Percentiles rank a stretch among this genome's conserved stretches.
phyloP scores from a whole-genome alignment of 2,329 filamentous ascomycete genomes.

The Aspergillus caelatus region DNA sequence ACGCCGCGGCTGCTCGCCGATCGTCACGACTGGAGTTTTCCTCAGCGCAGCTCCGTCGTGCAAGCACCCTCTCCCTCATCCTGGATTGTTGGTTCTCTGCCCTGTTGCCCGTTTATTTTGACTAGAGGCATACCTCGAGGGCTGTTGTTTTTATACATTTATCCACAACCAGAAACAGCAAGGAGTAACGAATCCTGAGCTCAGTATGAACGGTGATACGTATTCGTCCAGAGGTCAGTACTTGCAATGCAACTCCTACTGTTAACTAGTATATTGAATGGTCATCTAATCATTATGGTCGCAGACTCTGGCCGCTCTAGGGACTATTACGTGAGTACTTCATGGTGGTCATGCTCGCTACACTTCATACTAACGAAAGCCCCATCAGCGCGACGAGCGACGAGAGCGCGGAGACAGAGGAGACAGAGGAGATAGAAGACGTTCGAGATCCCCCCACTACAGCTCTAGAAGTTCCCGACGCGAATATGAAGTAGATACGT shows the following conservation, averaged over 20 bases:
- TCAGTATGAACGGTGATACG: slow-evolving; percentile 80
- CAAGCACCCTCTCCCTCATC: slow-evolving; percentile 11
- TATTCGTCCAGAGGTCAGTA: slow-evolving; percentile 75
- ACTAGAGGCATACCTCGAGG: background rate
- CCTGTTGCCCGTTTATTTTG: slow-evolving; percentile 1
- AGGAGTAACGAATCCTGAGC: slow-evolving; percentile 25
- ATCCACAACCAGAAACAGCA: slow-evolving; percentile 7
- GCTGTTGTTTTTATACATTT: background rate
- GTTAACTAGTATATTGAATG: background rate
- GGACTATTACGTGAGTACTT: slow-evolving; percentile 55
- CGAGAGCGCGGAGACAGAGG: slow-evolving; percentile 46
- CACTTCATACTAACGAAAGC: background rate
- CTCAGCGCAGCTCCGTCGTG: slow-evolving; percentile 22
- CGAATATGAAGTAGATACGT: slow-evolving; percentile 78
- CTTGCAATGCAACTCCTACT: slow-evolving; percentile 8
- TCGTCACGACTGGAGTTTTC: slow-evolving; percentile 37
- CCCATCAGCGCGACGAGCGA: slow-evolving; percentile 49
- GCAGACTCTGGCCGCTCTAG: slow-evolving; percentile 56
- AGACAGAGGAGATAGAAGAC: slow-evolving; percentile 64
- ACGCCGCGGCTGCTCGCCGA: slow-evolving; percentile 22
- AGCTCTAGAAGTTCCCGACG: slow-evolving; percentile 68
- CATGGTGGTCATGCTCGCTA: background rate
- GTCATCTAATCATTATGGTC: slow-evolving; percentile 31
- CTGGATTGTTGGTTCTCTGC: background rate
- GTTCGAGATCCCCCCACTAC: slow-evolving; percentile 84